These are phyloP conservation scores for Solanum chaucha DNA, from an alignment of 257 asterid species.

Conservation along the genomic window DNA sequence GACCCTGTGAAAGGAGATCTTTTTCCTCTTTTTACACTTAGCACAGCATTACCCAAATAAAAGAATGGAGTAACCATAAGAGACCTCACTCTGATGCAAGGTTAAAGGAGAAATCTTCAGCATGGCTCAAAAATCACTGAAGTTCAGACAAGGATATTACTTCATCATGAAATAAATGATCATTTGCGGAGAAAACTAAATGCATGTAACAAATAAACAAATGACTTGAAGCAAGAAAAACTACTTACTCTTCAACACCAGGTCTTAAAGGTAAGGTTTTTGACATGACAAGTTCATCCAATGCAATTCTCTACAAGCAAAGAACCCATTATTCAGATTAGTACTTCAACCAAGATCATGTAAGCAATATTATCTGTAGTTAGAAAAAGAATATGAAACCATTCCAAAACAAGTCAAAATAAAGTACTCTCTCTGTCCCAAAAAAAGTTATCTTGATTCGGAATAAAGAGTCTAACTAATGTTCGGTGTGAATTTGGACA, in stretches of 20 bases:
- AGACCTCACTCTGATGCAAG: neutral
- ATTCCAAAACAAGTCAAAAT: neutral
- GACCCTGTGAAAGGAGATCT: neutral
- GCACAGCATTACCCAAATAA: neutral
- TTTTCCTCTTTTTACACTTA: neutral
- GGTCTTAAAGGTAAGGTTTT: slow-evolving; percentile 62
- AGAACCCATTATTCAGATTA: slow-evolving; percentile 17
- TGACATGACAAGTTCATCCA: slow-evolving; percentile 76
- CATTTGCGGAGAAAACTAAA: neutral
- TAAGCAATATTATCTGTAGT: neutral
- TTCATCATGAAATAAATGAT: neutral
- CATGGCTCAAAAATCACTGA: neutral
- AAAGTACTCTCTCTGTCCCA: neutral
- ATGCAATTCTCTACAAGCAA: slow-evolving; percentile 71
- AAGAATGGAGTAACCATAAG: neutral
- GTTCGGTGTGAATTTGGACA: neutral
- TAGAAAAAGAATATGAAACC: neutral
- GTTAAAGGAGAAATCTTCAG: neutral
- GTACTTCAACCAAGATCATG: neutral
- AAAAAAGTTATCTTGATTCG: neutral
- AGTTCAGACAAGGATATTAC: neutral
- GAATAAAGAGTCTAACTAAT: neutral
- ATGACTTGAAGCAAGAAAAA: slow-evolving; percentile 2
- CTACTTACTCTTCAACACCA: slow-evolving; percentile 75
- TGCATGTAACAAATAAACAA: neutral